These are phyloP conservation scores for Corymbia maculata DNA, from an alignment of 345 rosid species.

Conservation along the genomic window DNA sequence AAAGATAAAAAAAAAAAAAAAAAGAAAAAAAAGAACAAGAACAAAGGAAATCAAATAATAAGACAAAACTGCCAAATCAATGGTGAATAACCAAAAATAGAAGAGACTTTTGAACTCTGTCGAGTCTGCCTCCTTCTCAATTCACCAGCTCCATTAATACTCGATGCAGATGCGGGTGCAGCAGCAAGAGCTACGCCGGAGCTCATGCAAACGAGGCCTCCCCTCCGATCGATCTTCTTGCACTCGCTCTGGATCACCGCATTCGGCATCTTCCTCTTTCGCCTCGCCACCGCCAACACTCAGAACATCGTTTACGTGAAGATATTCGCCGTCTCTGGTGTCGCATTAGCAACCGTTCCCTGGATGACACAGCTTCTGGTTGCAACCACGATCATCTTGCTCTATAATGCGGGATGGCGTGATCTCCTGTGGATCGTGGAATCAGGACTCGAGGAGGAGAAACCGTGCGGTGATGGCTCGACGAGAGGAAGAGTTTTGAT, in stretches of 20 bases:
- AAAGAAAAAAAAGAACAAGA: fast-evolving
- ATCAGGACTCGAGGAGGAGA: not conserved
- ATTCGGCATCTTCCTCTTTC: not conserved
- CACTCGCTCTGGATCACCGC: not conserved
- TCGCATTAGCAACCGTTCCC: not conserved
- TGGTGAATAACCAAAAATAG: not conserved
- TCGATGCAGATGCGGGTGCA: not conserved
- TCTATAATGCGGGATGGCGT: not conserved
- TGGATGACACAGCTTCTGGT: not conserved
- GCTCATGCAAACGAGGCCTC: not conserved
- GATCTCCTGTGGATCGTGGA: not conserved
- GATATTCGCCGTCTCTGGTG: not conserved
- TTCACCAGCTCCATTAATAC: not conserved
- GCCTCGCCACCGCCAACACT: not conserved
- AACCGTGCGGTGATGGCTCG: not conserved
- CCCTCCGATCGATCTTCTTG: not conserved
- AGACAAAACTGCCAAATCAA: not conserved
- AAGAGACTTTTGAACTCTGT: not conserved
- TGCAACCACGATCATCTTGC: not conserved
- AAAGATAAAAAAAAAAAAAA: too few relatives aligned
- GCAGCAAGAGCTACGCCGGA: not conserved
- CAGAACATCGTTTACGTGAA: not conserved
- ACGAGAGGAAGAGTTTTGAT: not conserved
- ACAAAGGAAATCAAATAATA: not conserved
- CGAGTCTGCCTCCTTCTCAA: not conserved